Evolutionary conservation across 495 filamentous ascomycete species (phyloP).

Genomic region (Neurospora intermedia): DNA sequence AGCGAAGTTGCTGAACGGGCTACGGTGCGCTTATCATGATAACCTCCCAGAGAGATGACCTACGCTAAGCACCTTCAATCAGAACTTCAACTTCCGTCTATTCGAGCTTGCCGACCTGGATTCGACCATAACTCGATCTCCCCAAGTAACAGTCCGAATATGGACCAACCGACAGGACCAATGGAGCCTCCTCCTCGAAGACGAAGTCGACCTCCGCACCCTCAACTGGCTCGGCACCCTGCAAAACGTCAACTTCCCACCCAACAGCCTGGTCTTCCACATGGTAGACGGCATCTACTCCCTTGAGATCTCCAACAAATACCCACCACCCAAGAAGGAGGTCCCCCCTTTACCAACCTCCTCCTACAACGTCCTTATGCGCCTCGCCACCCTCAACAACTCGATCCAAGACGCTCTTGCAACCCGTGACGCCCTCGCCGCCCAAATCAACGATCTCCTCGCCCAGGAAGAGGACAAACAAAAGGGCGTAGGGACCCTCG

Average conservation of each 20-base stretch:
- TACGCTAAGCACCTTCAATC: neutral
- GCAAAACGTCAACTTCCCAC: slow-evolving; percentile 67
- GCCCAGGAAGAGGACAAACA: slow-evolving; percentile 35
- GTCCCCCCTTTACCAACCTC: slow-evolving; percentile 44
- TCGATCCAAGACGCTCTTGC: slow-evolving; percentile 84
- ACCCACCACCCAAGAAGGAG: slow-evolving; percentile 33
- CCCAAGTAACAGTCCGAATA: slow-evolving; percentile 56
- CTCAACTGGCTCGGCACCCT: slow-evolving; percentile 76
- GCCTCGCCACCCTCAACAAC: slow-evolving; percentile 77
- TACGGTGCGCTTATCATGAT: slow-evolving; percentile 39
- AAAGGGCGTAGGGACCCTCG: slow-evolving; percentile 20
- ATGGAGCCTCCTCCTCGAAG: slow-evolving; percentile 60
- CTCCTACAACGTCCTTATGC: slow-evolving; percentile 86
- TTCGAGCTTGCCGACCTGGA: slow-evolving; percentile 70
- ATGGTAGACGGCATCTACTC: slow-evolving; percentile 86
- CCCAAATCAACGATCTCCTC: slow-evolving; percentile 68
- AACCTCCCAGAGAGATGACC: neutral
- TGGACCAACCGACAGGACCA: slow-evolving; percentile 59
- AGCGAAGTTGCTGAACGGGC: slow-evolving; percentile 71
- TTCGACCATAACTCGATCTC: slow-evolving; percentile 51
- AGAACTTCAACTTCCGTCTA: slow-evolving; percentile 80
- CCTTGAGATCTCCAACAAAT: slow-evolving; percentile 35
- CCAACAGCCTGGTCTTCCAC: slow-evolving; percentile 80
- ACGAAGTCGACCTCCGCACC: slow-evolving; percentile 56
- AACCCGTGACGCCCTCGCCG: slow-evolving; percentile 61